Evolutionary conservation across 2,329 filamentous ascomycete species (phyloP).

Genomic region (Exutisphaerella laricina): DNA sequence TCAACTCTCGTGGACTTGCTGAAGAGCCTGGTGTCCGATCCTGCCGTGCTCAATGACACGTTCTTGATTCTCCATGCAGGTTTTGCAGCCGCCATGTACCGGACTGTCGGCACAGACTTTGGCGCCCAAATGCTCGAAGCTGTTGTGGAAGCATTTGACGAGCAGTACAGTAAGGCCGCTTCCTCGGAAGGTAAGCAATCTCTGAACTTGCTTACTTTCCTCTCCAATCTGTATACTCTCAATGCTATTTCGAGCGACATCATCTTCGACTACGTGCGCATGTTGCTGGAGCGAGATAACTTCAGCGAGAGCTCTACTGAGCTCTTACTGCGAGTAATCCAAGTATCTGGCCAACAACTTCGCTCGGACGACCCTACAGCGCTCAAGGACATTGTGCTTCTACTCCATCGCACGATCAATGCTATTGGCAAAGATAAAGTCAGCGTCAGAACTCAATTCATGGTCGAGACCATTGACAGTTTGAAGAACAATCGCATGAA

Average conservation of each 20-base stretch:
- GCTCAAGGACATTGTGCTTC: conserved; percentile 78
- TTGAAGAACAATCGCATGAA: conserved; percentile 92
- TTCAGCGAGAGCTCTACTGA: conserved; percentile 86
- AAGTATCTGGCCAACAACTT: conserved; percentile 72
- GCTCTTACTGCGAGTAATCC: conserved; percentile 75
- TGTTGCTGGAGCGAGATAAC: conserved; percentile 60
- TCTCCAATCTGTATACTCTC: conserved; percentile 88
- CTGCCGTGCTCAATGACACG: conserved; percentile 73
- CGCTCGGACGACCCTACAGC: conserved; percentile 83
- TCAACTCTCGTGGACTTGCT: conserved; percentile 71
- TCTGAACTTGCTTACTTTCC: conserved; percentile 72
- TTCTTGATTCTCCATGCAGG: conserved; percentile 87
- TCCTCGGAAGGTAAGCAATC: conserved; percentile 52
- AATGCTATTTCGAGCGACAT: conserved; percentile 77
- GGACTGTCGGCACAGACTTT: conserved; percentile 79
- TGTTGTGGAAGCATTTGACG: conserved; percentile 68
- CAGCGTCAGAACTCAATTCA: conserved; percentile 87
- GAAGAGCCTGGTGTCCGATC: conserved; percentile 71
- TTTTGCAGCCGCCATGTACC: conserved; percentile 83
- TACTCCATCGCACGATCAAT: conserved; percentile 67
- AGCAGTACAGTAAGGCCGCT: conserved; percentile 31
- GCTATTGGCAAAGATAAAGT: conserved; percentile 60
- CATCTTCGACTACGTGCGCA: conserved; percentile 83
- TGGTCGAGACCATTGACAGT: conserved; percentile 94
- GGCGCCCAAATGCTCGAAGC: conserved; percentile 79